Evolutionary conservation across 2,329 filamentous ascomycete genomes (phyloP), one percentile per base, ranked within the genome.

Genomic region (Emergomyces pasteurianus): DNA sequence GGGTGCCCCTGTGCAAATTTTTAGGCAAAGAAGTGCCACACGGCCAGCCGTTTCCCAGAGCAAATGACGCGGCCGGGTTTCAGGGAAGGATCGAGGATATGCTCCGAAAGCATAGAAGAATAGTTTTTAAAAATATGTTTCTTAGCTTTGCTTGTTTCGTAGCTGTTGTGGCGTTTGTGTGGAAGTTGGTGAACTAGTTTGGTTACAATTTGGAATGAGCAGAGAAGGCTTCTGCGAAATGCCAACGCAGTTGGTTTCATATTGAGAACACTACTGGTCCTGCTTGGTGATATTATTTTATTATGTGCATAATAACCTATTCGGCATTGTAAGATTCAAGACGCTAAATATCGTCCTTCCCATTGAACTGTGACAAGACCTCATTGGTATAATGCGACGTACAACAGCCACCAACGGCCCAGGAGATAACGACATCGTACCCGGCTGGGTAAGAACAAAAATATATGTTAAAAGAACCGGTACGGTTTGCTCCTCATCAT

Each of bases 1-100:
- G 78, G 78, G 71, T 69, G 42, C 74, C 75, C 10, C 66, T 81
- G 28, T 80, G 77, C 63, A 63, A 70, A 60, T 77, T 78, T 57
- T 58, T 78, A 47, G 72, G 68, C 0, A 74, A 72, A 42, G 65
- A 70, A 7, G 65, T 74, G 2, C 74, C 76, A 1, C 61, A 68
- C 21, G 65, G 66, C 43, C 63, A 70, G 1, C 8, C 43, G 8
- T 77, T 78, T 64, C 71, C 73, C 1, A 63, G 66, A 26, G 58
- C 65, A 8, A 75, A 76, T 21, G 46, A 28, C 23, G 21, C 46
- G 0, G 23, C 46, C 2, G 46, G 5, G 46, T 49, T n/a, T 52
- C n/a, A 23, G 26, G 42, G 14, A 28, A 34, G 18, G 31, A 18
- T 38, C 23, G 52, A 23, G 10, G 8, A 21, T 38, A 18, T 0